These are phyloP conservation scores for Plasmodium gonderi DNA, from an alignment of 169 alveolate genomes.

Conservation along the genomic window DNA sequence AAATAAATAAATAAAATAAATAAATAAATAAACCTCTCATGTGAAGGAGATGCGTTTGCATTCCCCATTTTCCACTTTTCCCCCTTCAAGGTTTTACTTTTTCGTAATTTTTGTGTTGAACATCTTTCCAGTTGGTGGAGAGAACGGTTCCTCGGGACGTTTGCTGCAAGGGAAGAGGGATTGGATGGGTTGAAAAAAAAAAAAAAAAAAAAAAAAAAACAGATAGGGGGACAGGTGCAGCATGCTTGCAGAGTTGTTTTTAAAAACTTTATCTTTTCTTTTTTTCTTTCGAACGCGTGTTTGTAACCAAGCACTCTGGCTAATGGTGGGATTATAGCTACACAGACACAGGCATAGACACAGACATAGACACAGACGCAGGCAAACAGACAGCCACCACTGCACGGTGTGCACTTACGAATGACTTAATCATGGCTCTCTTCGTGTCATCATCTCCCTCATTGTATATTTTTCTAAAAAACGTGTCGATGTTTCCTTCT, in stretches of 20 bases:
- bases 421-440: conserved; percentile 59
- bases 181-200: not conserved
- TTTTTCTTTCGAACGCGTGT: not conserved
- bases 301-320: no score
- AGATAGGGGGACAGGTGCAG: not conserved
- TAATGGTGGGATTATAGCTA: no score
- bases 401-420: conserved; percentile 1
- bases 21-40: no score
- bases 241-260: not conserved
- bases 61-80: not conserved
- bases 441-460: conserved; percentile 63
- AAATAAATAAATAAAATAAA: not conserved
- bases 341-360: no score
- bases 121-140: conserved; percentile 70
- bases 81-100: not conserved
- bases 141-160: conserved; percentile 49
- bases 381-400: no score
- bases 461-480: conserved; percentile 39
- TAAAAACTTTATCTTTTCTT: not conserved
- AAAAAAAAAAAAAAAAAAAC: not conserved
- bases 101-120: conserved; percentile 42
- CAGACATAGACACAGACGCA: no score
- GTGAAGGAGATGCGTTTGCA: not conserved
- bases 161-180: not conserved
- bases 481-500: conserved; percentile 19